A percentile compares a stretch with the other conserved stretches of the same genome.
phyloP scores from a whole-genome alignment of 148 eudicot genomes.

The Rhododendron ferrugineum region DNA sequence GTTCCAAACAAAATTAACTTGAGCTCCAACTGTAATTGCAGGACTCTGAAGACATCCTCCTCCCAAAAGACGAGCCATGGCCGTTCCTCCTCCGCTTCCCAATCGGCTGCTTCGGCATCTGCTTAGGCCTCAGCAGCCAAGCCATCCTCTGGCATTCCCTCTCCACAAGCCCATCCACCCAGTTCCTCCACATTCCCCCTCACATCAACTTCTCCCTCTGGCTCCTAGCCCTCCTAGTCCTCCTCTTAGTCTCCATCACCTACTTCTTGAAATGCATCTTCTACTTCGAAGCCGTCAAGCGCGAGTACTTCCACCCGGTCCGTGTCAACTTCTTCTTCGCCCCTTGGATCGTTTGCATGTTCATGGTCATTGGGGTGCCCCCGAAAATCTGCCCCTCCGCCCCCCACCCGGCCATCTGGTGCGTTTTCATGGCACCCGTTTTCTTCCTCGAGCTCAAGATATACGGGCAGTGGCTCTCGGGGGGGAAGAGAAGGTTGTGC shows the following conservation, averaged over 20 bases:
- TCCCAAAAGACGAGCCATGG: constrained; percentile 87
- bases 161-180: constrained; percentile 49
- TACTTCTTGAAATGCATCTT: constrained; percentile 59
- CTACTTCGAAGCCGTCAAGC: constrained; percentile 83
- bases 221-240: constrained; percentile 50
- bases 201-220: constrained; percentile 69
- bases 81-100: constrained; percentile 95
- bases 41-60: constrained; percentile 86
- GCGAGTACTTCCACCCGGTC: constrained; percentile 93
- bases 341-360: constrained; percentile 90
- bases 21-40: constrained; percentile 21
- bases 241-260: constrained; percentile 40
- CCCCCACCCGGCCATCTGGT: constrained; percentile 69
- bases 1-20: not conserved
- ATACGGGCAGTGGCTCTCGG: constrained; percentile 98
- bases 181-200: constrained; percentile 62
- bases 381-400: constrained; percentile 27
- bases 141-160: constrained; percentile 80
- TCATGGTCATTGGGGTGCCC: constrained; percentile 71
- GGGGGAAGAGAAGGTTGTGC: constrained; percentile 78
- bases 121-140: constrained; percentile 93
- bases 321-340: constrained; percentile 97
- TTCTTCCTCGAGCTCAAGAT: constrained; percentile 82
- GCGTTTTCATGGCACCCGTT: constrained; percentile 57
- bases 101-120: constrained; percentile 78